Evolutionary conservation across 2,329 filamentous ascomycete genomes (phyloP), one percentile per base, ranked within the genome.

Genomic region (Orbilia blumenaviensis): DNA sequence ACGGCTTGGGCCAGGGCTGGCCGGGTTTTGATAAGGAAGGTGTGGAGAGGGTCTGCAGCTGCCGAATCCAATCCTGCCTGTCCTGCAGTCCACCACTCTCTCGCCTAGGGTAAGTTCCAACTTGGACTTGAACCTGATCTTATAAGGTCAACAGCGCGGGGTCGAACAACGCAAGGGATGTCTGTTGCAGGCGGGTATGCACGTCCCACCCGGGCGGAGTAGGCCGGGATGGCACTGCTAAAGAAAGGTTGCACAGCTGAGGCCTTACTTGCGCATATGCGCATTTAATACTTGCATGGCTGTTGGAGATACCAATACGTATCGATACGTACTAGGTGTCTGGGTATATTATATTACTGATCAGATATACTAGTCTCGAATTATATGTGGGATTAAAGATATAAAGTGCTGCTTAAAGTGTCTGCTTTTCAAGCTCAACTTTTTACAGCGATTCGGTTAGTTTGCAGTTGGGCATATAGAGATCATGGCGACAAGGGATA

Each of bases 21-120:
- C 63, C 52, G n/a, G n/a, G n/a, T n/a, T n/a, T n/a, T n/a, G 66
- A 71, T 71, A 63, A 63, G 56, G 66, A 71, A 71, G 66, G 66
- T 63, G 66, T 56, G 56, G 41, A 48, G 56, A 63, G 58, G 44
- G 36, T 27, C 25, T 38, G 66, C 56, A 71, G 56, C 66, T 71
- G 44, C 66, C 66, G 16, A 71, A 71, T 62, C 21, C 50, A 67
- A 58, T 54, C 14, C 48, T 50, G 25, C 18, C 27, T 10, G 48
- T 48, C 3, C 44, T 48, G 23, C 44, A 25, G 4, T 4, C 23
- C 10, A 5, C 25, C 34, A 27, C 48, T n/a, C n/a, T n/a, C n/a
- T n/a, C n/a, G n/a, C n/a, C n/a, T n/a, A 54, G 27, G 48, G 48
- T n/a, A n/a, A n/a, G n/a, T n/a, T n/a, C n/a, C n/a, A 54, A 54